These are phyloP conservation scores for Scleromitrula shiraiana DNA, from an alignment of 2,329 filamentous ascomycete genomes.

Conservation along the genomic window DNA sequence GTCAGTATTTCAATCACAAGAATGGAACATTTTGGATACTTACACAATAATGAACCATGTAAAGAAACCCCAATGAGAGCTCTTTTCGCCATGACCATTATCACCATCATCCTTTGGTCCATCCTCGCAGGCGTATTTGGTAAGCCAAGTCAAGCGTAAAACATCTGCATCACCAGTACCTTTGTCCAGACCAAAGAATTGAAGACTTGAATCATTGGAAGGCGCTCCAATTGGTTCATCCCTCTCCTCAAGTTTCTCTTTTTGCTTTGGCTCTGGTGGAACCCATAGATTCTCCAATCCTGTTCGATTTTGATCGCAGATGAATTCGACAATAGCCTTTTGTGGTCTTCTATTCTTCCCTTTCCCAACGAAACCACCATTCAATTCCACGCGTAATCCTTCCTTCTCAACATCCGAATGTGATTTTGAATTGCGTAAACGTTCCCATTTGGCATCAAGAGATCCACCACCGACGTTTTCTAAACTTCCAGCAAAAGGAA, in stretches of 20 bases:
- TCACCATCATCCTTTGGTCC: constrained; percentile 37
- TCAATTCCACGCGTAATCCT: constrained; percentile 62
- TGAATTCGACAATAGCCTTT: constrained; percentile 74
- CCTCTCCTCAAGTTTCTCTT: constrained; percentile 25
- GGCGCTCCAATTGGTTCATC: constrained; percentile 29
- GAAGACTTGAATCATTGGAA: constrained; percentile 49
- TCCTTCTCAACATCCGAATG: constrained; percentile 59
- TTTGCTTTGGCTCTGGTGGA: constrained; percentile 38
- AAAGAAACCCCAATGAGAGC: constrained; percentile 82
- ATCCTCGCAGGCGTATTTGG: constrained; percentile 75
- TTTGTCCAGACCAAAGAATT: constrained; percentile 68
- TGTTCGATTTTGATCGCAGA: constrained; percentile 65
- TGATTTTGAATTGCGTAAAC: constrained; percentile 57
- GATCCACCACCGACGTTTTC: constrained; percentile 45
- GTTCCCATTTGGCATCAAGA: constrained; percentile 58
- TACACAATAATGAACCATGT: constrained; percentile 95
- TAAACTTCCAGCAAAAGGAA: constrained; percentile 69
- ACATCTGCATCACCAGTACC: constrained; percentile 50
- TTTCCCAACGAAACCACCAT: constrained; percentile 48
- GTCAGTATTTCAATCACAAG: constrained; percentile 6
- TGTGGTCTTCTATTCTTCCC: constrained; percentile 49
- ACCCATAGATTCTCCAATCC: constrained; percentile 66
- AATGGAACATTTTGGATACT: constrained; percentile 31
- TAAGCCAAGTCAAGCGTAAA: constrained; percentile 74
- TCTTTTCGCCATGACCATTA: constrained; percentile 36